A percentile compares a stretch with the other conserved stretches of the same genome.
Conservation (phyloP, 257 asterid species). For the Solanum gracilifrons region DNA sequence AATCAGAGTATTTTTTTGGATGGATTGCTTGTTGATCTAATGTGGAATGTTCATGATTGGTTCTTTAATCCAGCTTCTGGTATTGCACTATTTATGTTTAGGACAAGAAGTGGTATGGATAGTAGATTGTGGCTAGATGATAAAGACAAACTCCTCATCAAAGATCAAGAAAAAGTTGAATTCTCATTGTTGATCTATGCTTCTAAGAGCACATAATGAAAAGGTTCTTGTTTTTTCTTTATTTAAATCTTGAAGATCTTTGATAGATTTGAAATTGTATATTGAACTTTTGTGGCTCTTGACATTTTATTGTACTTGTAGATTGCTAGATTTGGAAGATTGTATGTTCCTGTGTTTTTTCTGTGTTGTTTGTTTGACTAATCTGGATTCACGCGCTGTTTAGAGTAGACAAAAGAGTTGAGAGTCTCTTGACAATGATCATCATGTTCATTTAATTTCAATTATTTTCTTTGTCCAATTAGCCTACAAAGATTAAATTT, state of each 20-base stretch:
- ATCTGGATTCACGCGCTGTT: not conserved
- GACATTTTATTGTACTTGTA: not conserved
- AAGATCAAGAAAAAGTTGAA: conserved; percentile 53
- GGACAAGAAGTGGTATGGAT: conserved; percentile 81
- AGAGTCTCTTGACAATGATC: not conserved
- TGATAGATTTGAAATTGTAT: not conserved
- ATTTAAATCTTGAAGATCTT: not conserved
- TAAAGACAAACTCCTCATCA: conserved; percentile 23
- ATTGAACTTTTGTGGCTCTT: not conserved
- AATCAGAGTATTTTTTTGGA: conserved; percentile 82
- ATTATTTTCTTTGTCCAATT: not conserved
- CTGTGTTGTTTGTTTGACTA: not conserved
- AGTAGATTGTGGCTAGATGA: conserved; percentile 92
- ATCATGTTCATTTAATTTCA: not conserved
- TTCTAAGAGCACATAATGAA: conserved; percentile 31
- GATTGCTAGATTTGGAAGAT: not conserved
- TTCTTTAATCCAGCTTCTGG: conserved; percentile 43
- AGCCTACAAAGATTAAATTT: not conserved
- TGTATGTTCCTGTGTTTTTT: not conserved
- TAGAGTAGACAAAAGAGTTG: not conserved
- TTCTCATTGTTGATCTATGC: conserved; percentile 80
- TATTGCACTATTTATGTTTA: conserved; percentile 74
- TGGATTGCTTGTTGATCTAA: conserved; percentile 68
- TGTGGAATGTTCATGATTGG: conserved; percentile 99
- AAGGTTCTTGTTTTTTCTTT: not conserved